phyloP scores from a whole-genome alignment of 257 asterid species.

The Nicotiana benthamiana region DNA sequence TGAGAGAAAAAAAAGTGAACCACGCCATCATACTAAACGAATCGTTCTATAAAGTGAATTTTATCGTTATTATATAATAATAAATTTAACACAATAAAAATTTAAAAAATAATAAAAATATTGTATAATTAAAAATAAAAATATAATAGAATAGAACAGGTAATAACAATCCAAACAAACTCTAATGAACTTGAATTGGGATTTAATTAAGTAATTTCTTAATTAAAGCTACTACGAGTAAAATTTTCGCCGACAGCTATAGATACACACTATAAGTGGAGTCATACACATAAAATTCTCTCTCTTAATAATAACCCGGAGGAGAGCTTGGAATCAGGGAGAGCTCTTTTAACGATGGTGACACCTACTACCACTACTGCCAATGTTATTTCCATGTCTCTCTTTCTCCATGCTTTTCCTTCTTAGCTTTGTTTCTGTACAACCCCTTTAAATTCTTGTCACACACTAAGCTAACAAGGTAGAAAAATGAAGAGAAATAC shows the following conservation, averaged over 20 bases:
- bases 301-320: slow-evolving; percentile 16
- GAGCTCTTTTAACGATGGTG: slow-evolving; percentile 52
- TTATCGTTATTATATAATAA: too few species aligned
- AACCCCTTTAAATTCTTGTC: neutral
- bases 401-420: neutral
- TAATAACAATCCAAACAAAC: too few species aligned
- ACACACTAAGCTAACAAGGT: neutral
- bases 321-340: slow-evolving; percentile 59
- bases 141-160: too few species aligned
- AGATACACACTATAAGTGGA: neutral
- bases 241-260: slow-evolving; percentile 44
- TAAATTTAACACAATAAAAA: too few species aligned
- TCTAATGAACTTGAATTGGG: too few species aligned
- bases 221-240: neutral
- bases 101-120: too few species aligned
- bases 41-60: too few species aligned
- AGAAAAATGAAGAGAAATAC: neutral
- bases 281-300: neutral
- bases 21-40: too few species aligned
- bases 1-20: too few species aligned
- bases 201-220: too few species aligned
- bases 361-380: slow-evolving; percentile 28
- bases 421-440: neutral
- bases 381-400: slow-evolving; percentile 10
- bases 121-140: too few species aligned